Base-by-base conservation (phyloP, 2,329 filamentous ascomycete genomes). In the Aspergillus novoparasiticus region DNA sequence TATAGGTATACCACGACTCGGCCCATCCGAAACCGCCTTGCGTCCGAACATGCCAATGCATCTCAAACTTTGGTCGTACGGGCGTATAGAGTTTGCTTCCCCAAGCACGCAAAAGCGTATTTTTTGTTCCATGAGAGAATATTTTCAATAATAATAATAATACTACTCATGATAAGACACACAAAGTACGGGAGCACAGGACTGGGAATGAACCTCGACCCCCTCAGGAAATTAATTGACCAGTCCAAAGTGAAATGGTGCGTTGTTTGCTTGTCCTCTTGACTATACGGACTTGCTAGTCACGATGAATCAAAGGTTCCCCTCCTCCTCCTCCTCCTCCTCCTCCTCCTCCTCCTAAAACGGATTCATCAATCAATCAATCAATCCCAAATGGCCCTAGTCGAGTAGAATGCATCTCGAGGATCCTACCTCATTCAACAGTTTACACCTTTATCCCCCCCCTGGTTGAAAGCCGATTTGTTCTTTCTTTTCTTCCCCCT, bases 231-330 rank as follows among this genome's bases (percentile, higher is more conserved):
- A 54, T 32, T 59, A 51, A 51, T 32, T n/a, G 58, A 59, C 28
- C 48, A 59, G 58, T 59, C 58, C 21, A 59, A 59, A 59, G n/a
- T 43, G 28, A 59, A 54, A 54, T 54, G 26, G 36, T 16, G 34
- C 19, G 50, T 51, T 59, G 46, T 51, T 51, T 53, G 50, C 50
- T 3, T 34, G 14, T 16, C 50, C 10, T 58, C 11, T 30, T 30
- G 10, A n/a, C 16, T 41, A 30, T 36, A 36, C 34, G 12, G 12
- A 36, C 34, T 2, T 36, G 12, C 34, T 6, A 5, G 34, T 36
- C 34, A 14, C 6, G 34, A 19, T 41, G 14, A 53, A 59, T 46
- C 19, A 46, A 57, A 14, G 14, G 34, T 34, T 12, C 5, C 6
- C 4, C 5, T 14, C 6, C 4, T 14, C 34, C 12, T 12, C n/a